These are phyloP conservation scores for Euphrasia confusa DNA, from an alignment of 257 asterid genomes.

Conservation along the genomic window DNA sequence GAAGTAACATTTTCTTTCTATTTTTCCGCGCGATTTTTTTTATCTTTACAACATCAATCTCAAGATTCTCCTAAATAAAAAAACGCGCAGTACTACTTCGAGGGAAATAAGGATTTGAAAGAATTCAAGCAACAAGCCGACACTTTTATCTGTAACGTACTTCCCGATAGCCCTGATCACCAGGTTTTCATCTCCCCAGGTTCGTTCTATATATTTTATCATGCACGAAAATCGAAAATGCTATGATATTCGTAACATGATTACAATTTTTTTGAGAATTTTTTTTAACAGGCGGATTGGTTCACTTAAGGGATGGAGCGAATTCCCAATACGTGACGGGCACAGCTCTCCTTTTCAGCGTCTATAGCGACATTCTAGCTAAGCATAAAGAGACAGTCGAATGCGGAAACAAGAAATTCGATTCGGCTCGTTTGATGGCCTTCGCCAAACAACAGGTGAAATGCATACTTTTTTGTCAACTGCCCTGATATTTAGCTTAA, in stretches of 20 bases:
- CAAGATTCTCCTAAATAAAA: background rate
- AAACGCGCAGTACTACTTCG: slow-evolving; percentile 37
- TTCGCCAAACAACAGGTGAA: slow-evolving; percentile 71
- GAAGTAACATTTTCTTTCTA: slow-evolving; percentile 29
- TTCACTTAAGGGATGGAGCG: slow-evolving; percentile 78
- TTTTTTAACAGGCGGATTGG: slow-evolving; percentile 45
- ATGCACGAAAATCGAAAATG: no score
- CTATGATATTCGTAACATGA: no score
- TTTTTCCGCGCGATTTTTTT: background rate
- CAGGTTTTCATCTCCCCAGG: slow-evolving; percentile 66
- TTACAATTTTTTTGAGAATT: no score
- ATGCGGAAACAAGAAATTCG: slow-evolving; percentile 41
- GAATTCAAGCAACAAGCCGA: slow-evolving; percentile 66
- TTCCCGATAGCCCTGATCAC: slow-evolving; percentile 69
- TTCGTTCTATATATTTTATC: slow-evolving; percentile 5
- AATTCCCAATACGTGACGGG: slow-evolving; percentile 73
- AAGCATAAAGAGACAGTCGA: slow-evolving; percentile 38
- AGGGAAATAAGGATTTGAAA: slow-evolving; percentile 48
- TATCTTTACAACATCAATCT: background rate
- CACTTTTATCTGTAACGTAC: slow-evolving; percentile 48
- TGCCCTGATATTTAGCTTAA: background rate
- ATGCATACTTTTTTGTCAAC: background rate
- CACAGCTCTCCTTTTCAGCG: slow-evolving; percentile 55
- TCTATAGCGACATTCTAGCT: slow-evolving; percentile 49
- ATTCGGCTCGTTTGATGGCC: slow-evolving; percentile 31